Base-by-base conservation (phyloP, 495 filamentous ascomycete genomes). In the Patellaria atrata region DNA sequence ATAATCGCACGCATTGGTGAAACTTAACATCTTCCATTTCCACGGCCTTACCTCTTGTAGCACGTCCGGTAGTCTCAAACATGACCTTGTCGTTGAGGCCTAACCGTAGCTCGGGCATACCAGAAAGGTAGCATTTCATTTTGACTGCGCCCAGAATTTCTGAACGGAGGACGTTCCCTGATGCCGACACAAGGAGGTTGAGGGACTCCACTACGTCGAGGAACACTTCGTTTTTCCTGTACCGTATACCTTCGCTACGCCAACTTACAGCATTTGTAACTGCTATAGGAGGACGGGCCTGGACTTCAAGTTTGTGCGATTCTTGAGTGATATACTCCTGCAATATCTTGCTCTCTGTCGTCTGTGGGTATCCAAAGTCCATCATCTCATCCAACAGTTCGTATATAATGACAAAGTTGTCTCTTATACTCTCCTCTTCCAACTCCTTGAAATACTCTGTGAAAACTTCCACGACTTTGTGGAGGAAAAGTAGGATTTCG, bases 1-100 rank as follows among this genome's bases (percentile, higher is more conserved):
- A 86, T 37, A 99, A 62, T 44, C 91, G 75, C 39, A 99, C 91
- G 59, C 91, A 99, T 55, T 99, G 91, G 61, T 99, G 91, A 60
- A 99, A 99, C 52, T 96, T 99, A 52, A 99, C 91, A 44, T 99
- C 91, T 58, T 99, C 91, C 91, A 99, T 99, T 60, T 99, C 91
- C 35, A 99, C 87, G 8, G 89, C 82, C 59, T 99, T 99, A 31
- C 91, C 91, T 52, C 91, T 62, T 33, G 85, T 93, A 6, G 91
- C 85, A 34, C 91, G 70, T 10, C 91, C 91, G 6, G 91, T 99
- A 20, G 83, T 89, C 62, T 99, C 91, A 52, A 99, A 99, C 91
- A 99, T 99, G 48, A 82, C 91, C 57, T 99, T 99, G 60, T 99
- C 91, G 64, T 99, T 99, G 46, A 99, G 57, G 0, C 91, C 91